Base-by-base conservation (phyloP, 805 yeast genomes). In the Candida methanosorbosa region DNA sequence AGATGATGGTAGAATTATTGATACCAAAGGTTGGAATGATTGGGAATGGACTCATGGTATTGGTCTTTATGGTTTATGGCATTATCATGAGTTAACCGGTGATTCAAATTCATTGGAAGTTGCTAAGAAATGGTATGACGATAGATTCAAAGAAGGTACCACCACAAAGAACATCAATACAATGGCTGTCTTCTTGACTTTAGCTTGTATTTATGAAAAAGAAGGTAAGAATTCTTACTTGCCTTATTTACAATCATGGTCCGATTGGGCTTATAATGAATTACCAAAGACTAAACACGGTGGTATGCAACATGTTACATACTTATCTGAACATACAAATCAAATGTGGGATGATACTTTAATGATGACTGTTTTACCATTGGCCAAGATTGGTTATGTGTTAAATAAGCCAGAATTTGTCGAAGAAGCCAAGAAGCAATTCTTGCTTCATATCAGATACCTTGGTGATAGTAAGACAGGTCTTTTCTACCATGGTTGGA, bases 11-110 rank as follows among this genome's bases (percentile, higher is more conserved):
- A 39, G 60, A 34, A 43, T 55, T 29, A 56, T 56, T 22, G 63
- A 59, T 36, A 57, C 62, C 36, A 59, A 56, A 36, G 60, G 61
- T n/a, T 59, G 64, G 64, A 48, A 57, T n/a, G 62, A 57, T 14
- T 59, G 64, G 63, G 64, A 59, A 37, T 59, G 64, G 63, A 59
- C 63, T 14, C 63, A 59, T 28, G 64, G 64, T 4, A 56, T 59
- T 26, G 63, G 63, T 4, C 47, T 59, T 17, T 56, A 57, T 37
- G 64, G 64, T 12, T 50, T 58, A 54, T 58, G 63, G 62, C 59
- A 58, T 31, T 58, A 52, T 39, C 54, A 54, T 34, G 48, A 48
- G 20, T 42, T 52, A 17, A 57, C 57, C 20, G 46, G 47, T 15
- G 42, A 54, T 32, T 34, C 37, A n/a, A 31, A 42, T 18, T 45